Evolutionary conservation across 768 basidiomycete species (phyloP).

Genomic region (Cyclocybe cylindracea): DNA sequence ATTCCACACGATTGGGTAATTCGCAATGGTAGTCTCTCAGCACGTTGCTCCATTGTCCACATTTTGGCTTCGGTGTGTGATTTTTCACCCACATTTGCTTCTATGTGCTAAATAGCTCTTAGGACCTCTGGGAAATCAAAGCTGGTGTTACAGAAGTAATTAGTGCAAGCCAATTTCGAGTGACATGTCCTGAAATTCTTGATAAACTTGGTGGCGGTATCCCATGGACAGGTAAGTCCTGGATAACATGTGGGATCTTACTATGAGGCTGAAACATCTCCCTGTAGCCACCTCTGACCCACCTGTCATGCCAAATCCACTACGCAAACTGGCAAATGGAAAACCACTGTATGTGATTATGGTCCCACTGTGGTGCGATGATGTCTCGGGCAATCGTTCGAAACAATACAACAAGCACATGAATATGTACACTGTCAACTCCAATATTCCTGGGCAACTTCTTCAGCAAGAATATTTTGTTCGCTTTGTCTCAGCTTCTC

Average conservation of each 20-base stretch:
- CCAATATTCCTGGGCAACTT: conserved; percentile 25
- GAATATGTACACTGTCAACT: conserved; percentile 28
- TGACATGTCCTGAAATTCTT: too few species aligned
- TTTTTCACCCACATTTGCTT: too few species aligned
- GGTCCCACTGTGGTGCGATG: conserved; percentile 4
- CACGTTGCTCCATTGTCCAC: neutral
- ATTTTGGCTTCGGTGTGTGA: too few species aligned
- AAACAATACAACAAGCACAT: conserved; percentile 36
- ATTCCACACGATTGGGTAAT: conserved; percentile 9
- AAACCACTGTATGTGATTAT: conserved; percentile 5
- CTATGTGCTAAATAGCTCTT: too few species aligned
- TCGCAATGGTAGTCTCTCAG: neutral
- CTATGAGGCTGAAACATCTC: neutral
- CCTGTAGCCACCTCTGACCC: neutral
- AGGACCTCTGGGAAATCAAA: conserved; percentile 19
- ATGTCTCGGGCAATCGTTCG: conserved; percentile 12
- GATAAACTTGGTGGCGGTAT: too few species aligned
- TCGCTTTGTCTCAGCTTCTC: conserved; percentile 18
- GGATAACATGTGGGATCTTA: neutral
- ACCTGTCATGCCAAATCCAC: conserved; percentile 14
- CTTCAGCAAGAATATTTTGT: conserved; percentile 32
- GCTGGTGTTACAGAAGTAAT: conserved; percentile 3
- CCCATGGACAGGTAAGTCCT: too few species aligned
- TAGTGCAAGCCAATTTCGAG: too few species aligned
- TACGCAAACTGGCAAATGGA: conserved; percentile 7